Evolutionary conservation across 768 basidiomycete genomes (phyloP), one percentile per base, ranked within the genome.

Genomic region (Termitomyces heimii): DNA sequence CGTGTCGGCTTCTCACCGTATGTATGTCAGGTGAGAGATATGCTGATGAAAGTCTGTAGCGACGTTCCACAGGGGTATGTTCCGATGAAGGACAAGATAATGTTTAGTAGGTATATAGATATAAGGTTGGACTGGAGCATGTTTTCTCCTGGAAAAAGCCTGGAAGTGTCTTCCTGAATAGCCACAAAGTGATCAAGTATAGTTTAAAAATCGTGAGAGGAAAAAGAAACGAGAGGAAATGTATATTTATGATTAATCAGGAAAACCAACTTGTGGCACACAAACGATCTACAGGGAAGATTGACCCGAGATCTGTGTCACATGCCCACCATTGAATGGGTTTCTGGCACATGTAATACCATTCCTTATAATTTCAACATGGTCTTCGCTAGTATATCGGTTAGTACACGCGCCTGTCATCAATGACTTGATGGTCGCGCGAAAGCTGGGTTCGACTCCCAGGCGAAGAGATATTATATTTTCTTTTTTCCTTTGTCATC

Each of bases 371-470:
- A n/a, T n/a, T n/a, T n/a, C n/a, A n/a, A n/a, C n/a, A n/a, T n/a
- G 12, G 42, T 52, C 51, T 52, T 52, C 35, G 51, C 51, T 52
- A 52, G 51, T 52, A 52, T 52, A 52, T 52, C 51, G 51, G 51
- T 52, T 40, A 52, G 51, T 52, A 52, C 51, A 52, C 51, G 51
- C 51, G 51, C 51, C 51, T 52, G 51, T 52, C 51, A 52, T 28
- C 1, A 3, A n/a, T 3, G 13, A 6, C 3, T 24, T 13, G 5
- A 13, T 26, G 14, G 7, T 4, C 51, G 51, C 51, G 51, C 51
- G 51, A 52, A 52, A 52, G 51, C 51, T 52, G 51, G 51, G 51
- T 52, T 52, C 51, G 51, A 52, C 51, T 52, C 51, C 51, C 51
- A 52, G 51, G 51, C 51, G 35, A 40, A 52, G 51, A 52, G 50